These are phyloP conservation scores for Pythium utonaiense DNA, from an alignment of 352 stramenopile genomes.

Conservation along the genomic window DNA sequence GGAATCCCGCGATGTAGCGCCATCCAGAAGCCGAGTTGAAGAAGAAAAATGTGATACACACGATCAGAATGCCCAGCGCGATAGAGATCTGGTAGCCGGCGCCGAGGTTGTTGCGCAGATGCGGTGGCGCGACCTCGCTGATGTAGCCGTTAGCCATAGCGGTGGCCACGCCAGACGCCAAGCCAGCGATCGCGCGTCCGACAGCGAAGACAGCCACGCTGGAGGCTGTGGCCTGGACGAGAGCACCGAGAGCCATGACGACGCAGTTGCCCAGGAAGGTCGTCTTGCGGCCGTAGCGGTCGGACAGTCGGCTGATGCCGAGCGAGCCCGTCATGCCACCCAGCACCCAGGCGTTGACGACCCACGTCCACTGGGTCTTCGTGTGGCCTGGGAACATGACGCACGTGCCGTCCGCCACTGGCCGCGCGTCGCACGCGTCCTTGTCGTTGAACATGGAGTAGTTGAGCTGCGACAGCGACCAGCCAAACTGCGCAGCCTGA, in stretches of 20 bases:
- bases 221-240: slow-evolving; percentile 30
- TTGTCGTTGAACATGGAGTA: slow-evolving; percentile 42
- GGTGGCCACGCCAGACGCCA: slow-evolving; percentile 42
- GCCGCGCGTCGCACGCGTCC: slow-evolving; percentile 34
- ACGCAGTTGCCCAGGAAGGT: slow-evolving; percentile 22
- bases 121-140: slow-evolving; percentile 27
- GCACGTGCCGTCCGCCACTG: slow-evolving; percentile 37
- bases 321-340: slow-evolving; percentile 44
- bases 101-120: slow-evolving; percentile 33
- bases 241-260: slow-evolving; percentile 37
- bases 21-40: slow-evolving; percentile 41
- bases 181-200: slow-evolving; percentile 42
- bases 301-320: slow-evolving; percentile 24
- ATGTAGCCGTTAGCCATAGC: slow-evolving; percentile 28
- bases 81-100: slow-evolving; percentile 44
- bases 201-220: slow-evolving; percentile 34
- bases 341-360: slow-evolving; percentile 54
- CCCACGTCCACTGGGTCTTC: slow-evolving; percentile 47
- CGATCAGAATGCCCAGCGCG: slow-evolving; percentile 39
- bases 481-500: slow-evolving; percentile 50
- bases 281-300: slow-evolving; percentile 39
- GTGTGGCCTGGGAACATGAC: slow-evolving; percentile 62
- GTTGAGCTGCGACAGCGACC: slow-evolving; percentile 54
- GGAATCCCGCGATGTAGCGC: slow-evolving; percentile 49
- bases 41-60: slow-evolving; percentile 49